phyloP scores from a whole-genome alignment of 352 stramenopile species.

The Pythium phragmiticola region DNA sequence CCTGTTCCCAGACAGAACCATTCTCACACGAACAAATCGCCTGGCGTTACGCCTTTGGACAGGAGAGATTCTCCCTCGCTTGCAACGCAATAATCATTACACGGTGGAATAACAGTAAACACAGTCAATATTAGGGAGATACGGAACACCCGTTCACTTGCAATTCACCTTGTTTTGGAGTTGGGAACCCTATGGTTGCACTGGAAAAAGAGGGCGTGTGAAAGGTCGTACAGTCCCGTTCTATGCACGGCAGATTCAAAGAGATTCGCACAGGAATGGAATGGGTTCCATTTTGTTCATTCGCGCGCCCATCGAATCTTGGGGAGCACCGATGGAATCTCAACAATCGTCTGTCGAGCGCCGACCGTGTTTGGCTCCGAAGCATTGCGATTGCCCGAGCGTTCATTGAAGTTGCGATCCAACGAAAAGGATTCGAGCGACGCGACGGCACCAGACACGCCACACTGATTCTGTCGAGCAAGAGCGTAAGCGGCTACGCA shows the following conservation, averaged over 20 bases:
- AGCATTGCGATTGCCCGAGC: neutral
- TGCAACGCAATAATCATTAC: neutral
- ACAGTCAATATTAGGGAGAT: too few species aligned
- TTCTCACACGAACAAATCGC: conserved; percentile 8
- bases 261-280: conserved; percentile 5
- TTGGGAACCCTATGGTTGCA: neutral
- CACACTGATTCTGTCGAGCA: neutral
- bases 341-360: conserved; percentile 5
- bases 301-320: conserved; percentile 4
- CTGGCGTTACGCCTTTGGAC: neutral
- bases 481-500: too few species aligned
- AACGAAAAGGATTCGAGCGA: conserved; percentile 14
- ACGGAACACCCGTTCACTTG: neutral
- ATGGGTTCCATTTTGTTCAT: neutral
- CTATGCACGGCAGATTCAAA: conserved; percentile 12
- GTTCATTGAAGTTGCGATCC: conserved; percentile 6
- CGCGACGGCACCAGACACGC: neutral
- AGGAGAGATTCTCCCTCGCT: conserved; percentile 4
- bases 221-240: conserved; percentile 9
- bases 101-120: neutral
- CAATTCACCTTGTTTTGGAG: neutral
- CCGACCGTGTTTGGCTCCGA: neutral
- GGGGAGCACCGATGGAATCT: neutral
- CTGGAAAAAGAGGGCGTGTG: neutral
- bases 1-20: conserved; percentile 7